These are phyloP conservation scores for Falciphora oryzae DNA, from an alignment of 2,329 filamentous ascomycete genomes.

Conservation along the genomic window DNA sequence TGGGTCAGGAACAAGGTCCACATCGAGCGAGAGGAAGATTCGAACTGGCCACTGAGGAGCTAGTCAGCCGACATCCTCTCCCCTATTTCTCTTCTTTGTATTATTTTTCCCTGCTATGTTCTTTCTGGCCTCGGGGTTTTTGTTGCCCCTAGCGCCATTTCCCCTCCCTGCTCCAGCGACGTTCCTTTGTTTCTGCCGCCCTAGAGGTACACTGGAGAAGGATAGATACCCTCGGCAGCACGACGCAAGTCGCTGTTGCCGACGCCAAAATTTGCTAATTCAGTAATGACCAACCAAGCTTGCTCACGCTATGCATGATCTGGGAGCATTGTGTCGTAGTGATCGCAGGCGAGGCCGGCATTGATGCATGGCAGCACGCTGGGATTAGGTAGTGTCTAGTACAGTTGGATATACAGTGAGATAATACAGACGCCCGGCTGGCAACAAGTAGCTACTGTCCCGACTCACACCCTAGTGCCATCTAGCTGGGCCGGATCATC, in stretches of 20 bases:
- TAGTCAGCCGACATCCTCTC: not conserved
- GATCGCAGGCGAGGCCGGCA: too few relatives aligned
- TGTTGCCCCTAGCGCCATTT: not conserved
- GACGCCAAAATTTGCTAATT: not conserved
- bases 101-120: not conserved
- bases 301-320: not conserved
- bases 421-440: too few relatives aligned
- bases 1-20: conserved; percentile 26
- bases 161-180: not conserved
- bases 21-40: conserved; percentile 19
- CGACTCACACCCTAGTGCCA: too few relatives aligned
- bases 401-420: too few relatives aligned
- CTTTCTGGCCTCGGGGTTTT: not conserved
- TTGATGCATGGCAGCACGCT: too few relatives aligned
- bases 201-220: not conserved
- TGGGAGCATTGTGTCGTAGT: too few relatives aligned
- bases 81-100: not conserved
- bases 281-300: not conserved
- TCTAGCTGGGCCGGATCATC: too few relatives aligned
- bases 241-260: not conserved
- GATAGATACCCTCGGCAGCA: not conserved
- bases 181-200: not conserved
- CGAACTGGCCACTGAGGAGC: conserved; percentile 22
- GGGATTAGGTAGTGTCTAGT: too few relatives aligned
- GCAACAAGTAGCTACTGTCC: too few relatives aligned